These are phyloP conservation scores for Fagopyrum tataricum DNA, from an alignment of 148 eudicot genomes.

Conservation along the genomic window DNA sequence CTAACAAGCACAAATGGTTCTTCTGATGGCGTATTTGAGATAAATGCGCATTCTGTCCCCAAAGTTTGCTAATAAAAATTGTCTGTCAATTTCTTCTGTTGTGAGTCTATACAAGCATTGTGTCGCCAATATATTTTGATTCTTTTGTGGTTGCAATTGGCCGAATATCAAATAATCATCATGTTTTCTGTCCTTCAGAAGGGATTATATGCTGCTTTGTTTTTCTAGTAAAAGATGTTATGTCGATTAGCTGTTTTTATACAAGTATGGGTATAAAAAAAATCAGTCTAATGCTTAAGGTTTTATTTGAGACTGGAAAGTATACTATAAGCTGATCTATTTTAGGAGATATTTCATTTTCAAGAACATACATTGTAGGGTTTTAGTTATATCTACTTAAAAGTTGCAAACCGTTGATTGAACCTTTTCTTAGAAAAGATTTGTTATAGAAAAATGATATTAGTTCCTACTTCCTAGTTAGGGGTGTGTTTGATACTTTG, in stretches of 20 bases:
- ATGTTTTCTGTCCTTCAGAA: background rate
- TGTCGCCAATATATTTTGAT: background rate
- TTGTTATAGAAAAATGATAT: too few relatives aligned
- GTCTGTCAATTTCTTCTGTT: background rate
- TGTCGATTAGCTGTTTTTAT: background rate
- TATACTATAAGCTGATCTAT: background rate
- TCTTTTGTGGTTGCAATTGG: background rate
- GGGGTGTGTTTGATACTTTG: too few relatives aligned
- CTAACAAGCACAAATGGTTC: background rate
- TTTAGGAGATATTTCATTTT: background rate
- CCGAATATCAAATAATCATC: background rate
- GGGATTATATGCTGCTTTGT: background rate
- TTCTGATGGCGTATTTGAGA: background rate
- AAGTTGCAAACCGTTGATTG: too few relatives aligned
- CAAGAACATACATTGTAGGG: too few relatives aligned
- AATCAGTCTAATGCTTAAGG: too few relatives aligned
- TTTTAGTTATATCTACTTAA: too few relatives aligned
- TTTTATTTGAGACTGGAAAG: too few relatives aligned
- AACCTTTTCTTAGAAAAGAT: too few relatives aligned
- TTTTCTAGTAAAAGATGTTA: background rate
- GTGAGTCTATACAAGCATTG: background rate
- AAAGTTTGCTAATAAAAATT: background rate
- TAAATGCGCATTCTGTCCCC: too few relatives aligned
- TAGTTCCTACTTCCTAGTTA: too few relatives aligned
- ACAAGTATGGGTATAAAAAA: background rate